These are phyloP conservation scores for Neurospora sp. DNA, from an alignment of 495 filamentous ascomycete species.

Conservation along the genomic window DNA sequence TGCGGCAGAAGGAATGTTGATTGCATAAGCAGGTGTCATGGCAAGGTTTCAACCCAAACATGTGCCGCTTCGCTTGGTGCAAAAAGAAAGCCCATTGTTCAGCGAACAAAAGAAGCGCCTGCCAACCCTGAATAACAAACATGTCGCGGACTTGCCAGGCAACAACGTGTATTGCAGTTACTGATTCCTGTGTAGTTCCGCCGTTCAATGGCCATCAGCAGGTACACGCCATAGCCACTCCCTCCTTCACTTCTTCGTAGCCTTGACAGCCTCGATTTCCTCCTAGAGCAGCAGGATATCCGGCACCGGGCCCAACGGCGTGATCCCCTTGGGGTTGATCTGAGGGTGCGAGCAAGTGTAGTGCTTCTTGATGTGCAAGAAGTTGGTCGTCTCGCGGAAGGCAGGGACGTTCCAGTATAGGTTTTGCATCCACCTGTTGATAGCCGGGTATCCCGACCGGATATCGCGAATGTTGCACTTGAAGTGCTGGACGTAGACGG, in stretches of 20 bases:
- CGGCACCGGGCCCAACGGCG: conserved; percentile 56
- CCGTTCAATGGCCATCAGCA: not conserved
- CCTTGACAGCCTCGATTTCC: conserved; percentile 28
- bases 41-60: not conserved
- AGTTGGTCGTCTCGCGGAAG: conserved; percentile 62
- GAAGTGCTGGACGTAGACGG: conserved; percentile 59
- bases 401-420: conserved; percentile 63
- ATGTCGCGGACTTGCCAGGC: not conserved
- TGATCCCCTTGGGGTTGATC: conserved; percentile 54
- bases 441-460: conserved; percentile 55
- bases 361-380: conserved; percentile 50
- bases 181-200: not conserved
- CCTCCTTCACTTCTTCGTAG: not conserved
- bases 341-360: conserved; percentile 44
- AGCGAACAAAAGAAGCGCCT: not conserved
- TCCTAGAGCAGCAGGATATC: conserved; percentile 41
- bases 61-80: not conserved
- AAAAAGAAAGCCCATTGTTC: not conserved
- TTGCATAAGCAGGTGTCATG: not conserved
- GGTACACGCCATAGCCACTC: not conserved
- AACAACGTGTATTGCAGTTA: not conserved
- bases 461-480: conserved; percentile 64
- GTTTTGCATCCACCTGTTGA: conserved; percentile 59
- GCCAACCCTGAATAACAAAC: not conserved
- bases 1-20: not conserved